These are phyloP conservation scores for Hawksworthiomyces lignivorus DNA, from an alignment of 2,329 filamentous ascomycete species.

Conservation along the genomic window DNA sequence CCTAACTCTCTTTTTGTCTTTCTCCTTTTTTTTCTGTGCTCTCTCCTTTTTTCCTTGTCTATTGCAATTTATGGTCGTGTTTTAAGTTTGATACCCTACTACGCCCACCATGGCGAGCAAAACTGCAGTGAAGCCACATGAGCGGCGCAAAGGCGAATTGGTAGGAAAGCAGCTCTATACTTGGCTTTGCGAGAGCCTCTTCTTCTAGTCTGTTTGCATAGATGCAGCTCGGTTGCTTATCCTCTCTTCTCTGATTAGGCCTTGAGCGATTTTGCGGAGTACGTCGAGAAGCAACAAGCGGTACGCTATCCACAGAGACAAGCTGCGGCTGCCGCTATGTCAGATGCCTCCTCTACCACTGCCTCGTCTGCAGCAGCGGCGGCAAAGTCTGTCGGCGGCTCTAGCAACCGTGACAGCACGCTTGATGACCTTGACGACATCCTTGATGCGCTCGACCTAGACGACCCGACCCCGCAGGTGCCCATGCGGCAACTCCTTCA, in stretches of 20 bases:
- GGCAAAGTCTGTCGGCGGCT: conserved; percentile 12
- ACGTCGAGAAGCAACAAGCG: conserved; percentile 89
- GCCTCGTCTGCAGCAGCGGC: conserved; percentile 22
- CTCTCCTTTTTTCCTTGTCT: neutral
- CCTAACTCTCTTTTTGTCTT: conserved; percentile 6
- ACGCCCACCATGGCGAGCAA: conserved; percentile 43
- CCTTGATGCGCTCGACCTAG: conserved; percentile 77
- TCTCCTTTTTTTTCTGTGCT: neutral
- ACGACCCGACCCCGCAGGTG: conserved; percentile 59
- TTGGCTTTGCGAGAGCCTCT: too few relatives aligned
- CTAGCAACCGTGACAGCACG: conserved; percentile 19
- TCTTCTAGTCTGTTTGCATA: too few relatives aligned
- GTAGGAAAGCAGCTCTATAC: too few relatives aligned
- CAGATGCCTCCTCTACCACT: conserved; percentile 20
- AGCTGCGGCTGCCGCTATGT: conserved; percentile 21
- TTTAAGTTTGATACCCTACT: too few relatives aligned
- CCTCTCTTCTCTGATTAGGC: conserved; percentile 41
- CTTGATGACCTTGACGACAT: conserved; percentile 87
- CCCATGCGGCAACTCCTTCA: conserved; percentile 66
- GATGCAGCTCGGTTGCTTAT: too few relatives aligned
- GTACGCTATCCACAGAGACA: too few relatives aligned
- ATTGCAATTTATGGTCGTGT: too few relatives aligned
- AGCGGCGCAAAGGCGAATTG: conserved; percentile 79
- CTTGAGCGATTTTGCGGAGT: conserved; percentile 93
- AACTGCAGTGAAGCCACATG: conserved; percentile 57